phyloP scores from a whole-genome alignment of 805 yeast genomes.

The Spathaspora hagerdaliae region DNA sequence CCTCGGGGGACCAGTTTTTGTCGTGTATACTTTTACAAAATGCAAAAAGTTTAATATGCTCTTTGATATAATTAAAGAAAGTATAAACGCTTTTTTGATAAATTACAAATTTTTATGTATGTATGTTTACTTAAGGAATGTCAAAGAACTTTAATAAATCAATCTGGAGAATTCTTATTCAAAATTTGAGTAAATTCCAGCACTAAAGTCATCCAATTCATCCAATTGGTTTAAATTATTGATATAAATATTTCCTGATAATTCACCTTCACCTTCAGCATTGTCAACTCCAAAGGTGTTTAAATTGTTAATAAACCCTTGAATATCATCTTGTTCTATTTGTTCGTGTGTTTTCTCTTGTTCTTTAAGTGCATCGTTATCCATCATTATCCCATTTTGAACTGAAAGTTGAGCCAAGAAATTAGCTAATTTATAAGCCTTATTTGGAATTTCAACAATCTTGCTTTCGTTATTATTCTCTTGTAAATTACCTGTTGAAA shows the following conservation, averaged over 20 bases:
- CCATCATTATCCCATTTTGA: slow-evolving; percentile 53
- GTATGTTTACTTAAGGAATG: too few relatives aligned
- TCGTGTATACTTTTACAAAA: too few relatives aligned
- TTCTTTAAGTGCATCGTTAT: slow-evolving; percentile 33
- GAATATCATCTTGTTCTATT: slow-evolving; percentile 7
- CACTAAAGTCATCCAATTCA: slow-evolving; percentile 82
- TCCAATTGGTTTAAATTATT: slow-evolving; percentile 38
- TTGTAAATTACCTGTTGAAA: slow-evolving; percentile 8
- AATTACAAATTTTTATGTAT: too few relatives aligned
- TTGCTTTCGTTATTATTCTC: slow-evolving; percentile 9
- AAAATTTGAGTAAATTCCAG: slow-evolving; percentile 84
- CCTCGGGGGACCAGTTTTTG: too few relatives aligned
- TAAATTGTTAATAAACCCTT: slow-evolving; percentile 9
- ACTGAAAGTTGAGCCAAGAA: slow-evolving; percentile 65
- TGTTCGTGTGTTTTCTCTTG: slow-evolving; percentile 2
- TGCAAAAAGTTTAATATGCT: too few relatives aligned
- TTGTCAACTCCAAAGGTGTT: slow-evolving; percentile 3
- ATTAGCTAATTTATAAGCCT: slow-evolving; percentile 54
- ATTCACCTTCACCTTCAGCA: slow-evolving; percentile 12
- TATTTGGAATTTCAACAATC: slow-evolving; percentile 14
- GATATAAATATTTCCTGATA: slow-evolving; percentile 34
- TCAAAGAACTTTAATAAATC: too few relatives aligned
- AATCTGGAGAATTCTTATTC: slow-evolving; percentile 17
- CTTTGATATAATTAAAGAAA: too few relatives aligned
- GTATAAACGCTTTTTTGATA: too few relatives aligned